Evolutionary conservation across 2,329 filamentous ascomycete species (phyloP), one percentile per base, ranked within the genome.

Genomic region (Colletotrichum cuscutae): DNA sequence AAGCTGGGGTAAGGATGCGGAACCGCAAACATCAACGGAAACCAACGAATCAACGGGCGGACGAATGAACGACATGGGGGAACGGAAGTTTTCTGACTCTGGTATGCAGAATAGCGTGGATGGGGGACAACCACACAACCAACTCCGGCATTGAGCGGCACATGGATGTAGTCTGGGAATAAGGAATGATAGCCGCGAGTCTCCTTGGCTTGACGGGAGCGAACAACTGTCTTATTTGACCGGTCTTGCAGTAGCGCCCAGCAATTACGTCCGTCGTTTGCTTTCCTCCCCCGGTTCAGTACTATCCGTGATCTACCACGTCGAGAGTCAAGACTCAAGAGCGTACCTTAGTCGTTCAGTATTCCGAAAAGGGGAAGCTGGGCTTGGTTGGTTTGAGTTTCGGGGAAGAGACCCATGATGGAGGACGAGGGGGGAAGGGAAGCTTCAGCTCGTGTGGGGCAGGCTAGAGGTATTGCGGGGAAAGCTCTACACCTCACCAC

Each of bases 401-500:
- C 5, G 54, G 62, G 2, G 22, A 52, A 1, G 22, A 52, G 12
- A 19, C 37, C 37, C 19, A 35, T 35, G 32, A 35, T 35, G 13
- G 37, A 15, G 37, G 37, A 42, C 5, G 37, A 42, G 37, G 37
- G 37, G 42, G 42, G 4, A 13, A 26, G 35, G 46, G 37, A 71
- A 67, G 63, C 68, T 71, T 67, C 62, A 72, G 57, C 68, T 68
- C 46, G 57, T 71, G 68, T 57, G 68, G 57, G 5, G 63, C 42
- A 49, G 22, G 22, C 32, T 28, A 15, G 22, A 49, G 22, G 60
- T 7, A 64, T 35, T 72, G 65, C 53, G 69, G 69, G 53, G 65
- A 69, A 72, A 64, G 65, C 59, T 63, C 24, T 32, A 35, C 28
- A 52, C 37, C 37, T 42, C 37, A 42, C 37, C 37, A 42, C 37